phyloP scores from a whole-genome alignment of 225 moss, liverwort and hornwort species.

The Antitrichia curtipendula region DNA sequence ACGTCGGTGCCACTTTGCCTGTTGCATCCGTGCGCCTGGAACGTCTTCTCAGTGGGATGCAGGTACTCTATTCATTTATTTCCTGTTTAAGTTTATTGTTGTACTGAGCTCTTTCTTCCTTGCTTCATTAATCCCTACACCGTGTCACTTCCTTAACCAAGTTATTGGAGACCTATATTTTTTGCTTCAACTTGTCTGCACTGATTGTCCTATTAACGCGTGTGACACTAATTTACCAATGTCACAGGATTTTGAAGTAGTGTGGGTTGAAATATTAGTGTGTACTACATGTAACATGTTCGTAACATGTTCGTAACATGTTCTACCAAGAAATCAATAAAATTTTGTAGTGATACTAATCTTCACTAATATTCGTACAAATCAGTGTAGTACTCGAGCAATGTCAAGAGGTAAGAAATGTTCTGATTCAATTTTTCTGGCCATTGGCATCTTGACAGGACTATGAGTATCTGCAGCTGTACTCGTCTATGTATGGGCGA shows the following conservation, averaged over 20 bases:
- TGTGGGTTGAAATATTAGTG: background rate
- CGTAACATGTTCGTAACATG: too few relatives aligned
- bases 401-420: too few relatives aligned
- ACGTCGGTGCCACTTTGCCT: slow-evolving; percentile 46
- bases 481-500: slow-evolving; percentile 61
- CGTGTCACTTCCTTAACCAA: background rate
- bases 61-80: slow-evolving; percentile 23
- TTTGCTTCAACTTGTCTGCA: background rate
- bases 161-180: background rate
- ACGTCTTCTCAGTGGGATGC: slow-evolving; percentile 79
- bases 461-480: slow-evolving; percentile 80
- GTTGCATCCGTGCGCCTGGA: slow-evolving; percentile 86
- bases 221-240: background rate
- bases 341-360: background rate
- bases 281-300: background rate
- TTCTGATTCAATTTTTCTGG: background rate
- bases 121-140: background rate
- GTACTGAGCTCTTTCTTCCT: background rate
- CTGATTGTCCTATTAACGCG: background rate
- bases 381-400: too few relatives aligned
- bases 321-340: background rate
- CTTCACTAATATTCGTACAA: background rate
- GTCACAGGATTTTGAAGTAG: background rate
- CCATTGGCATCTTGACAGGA: slow-evolving; percentile 27
- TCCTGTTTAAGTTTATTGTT: background rate